Percentiles rank a stretch among this genome's conserved stretches.
Conservation (phyloP, 768 basidiomycete species). For the Amanita molliuscula region DNA sequence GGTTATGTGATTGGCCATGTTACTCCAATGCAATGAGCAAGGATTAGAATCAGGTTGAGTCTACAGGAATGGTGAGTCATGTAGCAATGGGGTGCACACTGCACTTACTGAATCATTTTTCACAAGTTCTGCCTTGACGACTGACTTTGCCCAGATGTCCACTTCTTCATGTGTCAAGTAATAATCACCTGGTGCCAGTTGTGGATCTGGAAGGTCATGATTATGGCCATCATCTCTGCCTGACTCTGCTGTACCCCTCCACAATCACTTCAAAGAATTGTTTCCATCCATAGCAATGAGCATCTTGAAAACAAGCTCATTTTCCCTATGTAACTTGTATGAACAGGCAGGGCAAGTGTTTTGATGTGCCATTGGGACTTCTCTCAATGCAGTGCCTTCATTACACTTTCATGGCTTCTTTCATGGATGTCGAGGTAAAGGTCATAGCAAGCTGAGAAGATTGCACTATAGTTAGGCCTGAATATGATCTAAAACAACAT, state of each 20-base stretch:
- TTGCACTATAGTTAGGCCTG: background rate
- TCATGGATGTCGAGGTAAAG: slow-evolving; percentile 13
- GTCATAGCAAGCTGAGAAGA: slow-evolving; percentile 12
- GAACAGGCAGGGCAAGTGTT: slow-evolving; percentile 19
- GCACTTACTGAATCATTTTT: background rate
- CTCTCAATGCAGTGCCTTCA: slow-evolving; percentile 14
- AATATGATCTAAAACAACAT: background rate
- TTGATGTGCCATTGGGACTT: slow-evolving; percentile 14
- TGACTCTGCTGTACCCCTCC: background rate
- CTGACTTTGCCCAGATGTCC: slow-evolving; percentile 12
- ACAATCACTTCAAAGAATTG: slow-evolving; percentile 14
- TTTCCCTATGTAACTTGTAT: slow-evolving; percentile 16
- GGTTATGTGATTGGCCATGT: slow-evolving; percentile 10
- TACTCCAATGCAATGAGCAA: slow-evolving; percentile 14
- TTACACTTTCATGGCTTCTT: slow-evolving; percentile 9
- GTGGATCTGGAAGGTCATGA: slow-evolving; percentile 9
- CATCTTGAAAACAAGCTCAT: slow-evolving; percentile 11
- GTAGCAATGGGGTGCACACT: background rate
- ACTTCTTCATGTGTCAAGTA: slow-evolving; percentile 13
- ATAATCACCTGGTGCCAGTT: slow-evolving; percentile 9
- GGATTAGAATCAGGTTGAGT: slow-evolving; percentile 9
- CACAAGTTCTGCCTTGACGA: background rate
- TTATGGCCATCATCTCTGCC: background rate
- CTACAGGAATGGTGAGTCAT: background rate
- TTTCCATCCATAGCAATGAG: slow-evolving; percentile 19